phyloP scores from a whole-genome alignment of 164 flowering plant genomes.

The Macadamia integrifolia region DNA sequence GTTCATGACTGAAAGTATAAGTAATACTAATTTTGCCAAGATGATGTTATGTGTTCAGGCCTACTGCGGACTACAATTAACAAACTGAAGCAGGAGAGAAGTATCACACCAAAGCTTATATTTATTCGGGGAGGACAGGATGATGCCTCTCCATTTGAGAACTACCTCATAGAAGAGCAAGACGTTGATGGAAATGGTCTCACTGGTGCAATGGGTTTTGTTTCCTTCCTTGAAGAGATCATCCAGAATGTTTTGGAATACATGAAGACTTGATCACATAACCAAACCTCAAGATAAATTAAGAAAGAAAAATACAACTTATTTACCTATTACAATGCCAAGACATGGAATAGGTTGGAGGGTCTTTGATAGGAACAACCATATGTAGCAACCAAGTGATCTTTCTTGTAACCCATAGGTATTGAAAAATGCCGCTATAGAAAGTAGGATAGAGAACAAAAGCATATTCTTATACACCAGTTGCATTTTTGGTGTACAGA shows the following conservation, averaged over 20 bases:
- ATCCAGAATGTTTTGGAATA: slow-evolving; percentile 61
- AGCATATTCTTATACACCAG: no score
- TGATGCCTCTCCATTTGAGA: slow-evolving; percentile 80
- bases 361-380: no score
- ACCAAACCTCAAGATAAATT: no score
- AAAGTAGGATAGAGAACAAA: no score
- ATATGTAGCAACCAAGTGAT: no score
- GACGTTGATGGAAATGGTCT: slow-evolving; percentile 86
- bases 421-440: no score
- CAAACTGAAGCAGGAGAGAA: slow-evolving; percentile 85
- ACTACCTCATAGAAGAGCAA: slow-evolving; percentile 91
- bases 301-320: no score
- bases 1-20: neutral
- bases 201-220: slow-evolving; percentile 74
- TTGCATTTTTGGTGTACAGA: no score
- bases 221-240: slow-evolving; percentile 84
- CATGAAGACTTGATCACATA: slow-evolving; percentile 26
- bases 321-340: no score
- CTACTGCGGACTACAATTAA: slow-evolving; percentile 72
- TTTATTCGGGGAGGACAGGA: slow-evolving; percentile 88
- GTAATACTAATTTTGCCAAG: slow-evolving; percentile 2
- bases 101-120: slow-evolving; percentile 83
- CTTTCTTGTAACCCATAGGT: no score
- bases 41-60: slow-evolving; percentile 38
- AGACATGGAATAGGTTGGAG: no score